Evolutionary conservation across 106 monocot species (phyloP).

Genomic region (Dendrobium huoshanense): DNA sequence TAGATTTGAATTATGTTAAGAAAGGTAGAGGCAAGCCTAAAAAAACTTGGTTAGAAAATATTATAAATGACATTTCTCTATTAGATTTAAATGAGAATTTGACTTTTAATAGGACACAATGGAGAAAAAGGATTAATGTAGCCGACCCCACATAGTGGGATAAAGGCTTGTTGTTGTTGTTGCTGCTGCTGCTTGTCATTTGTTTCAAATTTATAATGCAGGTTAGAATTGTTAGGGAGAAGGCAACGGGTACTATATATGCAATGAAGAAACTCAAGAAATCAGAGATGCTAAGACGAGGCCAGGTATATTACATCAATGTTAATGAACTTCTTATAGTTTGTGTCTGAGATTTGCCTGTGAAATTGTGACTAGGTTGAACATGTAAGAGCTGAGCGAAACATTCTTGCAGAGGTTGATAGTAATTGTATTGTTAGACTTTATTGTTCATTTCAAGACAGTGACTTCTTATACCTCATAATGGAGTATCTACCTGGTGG

Average conservation of each 20-base stretch:
- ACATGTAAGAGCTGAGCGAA: conserved; percentile 48
- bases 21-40: too few species aligned
- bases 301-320: conserved; percentile 30
- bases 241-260: conserved; percentile 25
- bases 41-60: too few species aligned
- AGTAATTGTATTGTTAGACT: conserved; percentile 36
- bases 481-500: conserved; percentile 98
- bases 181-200: not conserved
- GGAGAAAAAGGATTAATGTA: too few species aligned
- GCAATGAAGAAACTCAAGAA: conserved; percentile 59
- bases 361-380: conserved; percentile 26
- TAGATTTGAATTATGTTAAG: too few species aligned
- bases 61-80: too few species aligned
- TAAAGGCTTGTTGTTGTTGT: too few species aligned
- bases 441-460: conserved; percentile 57
- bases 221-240: conserved; percentile 43
- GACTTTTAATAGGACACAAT: too few species aligned
- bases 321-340: not conserved
- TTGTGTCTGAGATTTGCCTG: not conserved
- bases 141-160: too few species aligned
- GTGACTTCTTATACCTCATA: conserved; percentile 78
- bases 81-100: too few species aligned
- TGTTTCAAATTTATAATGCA: conserved; percentile 10
- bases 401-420: conserved; percentile 37
- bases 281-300: conserved; percentile 50